phyloP scores from a whole-genome alignment of 2,329 filamentous ascomycete species.

The Fusarium annulatum region DNA sequence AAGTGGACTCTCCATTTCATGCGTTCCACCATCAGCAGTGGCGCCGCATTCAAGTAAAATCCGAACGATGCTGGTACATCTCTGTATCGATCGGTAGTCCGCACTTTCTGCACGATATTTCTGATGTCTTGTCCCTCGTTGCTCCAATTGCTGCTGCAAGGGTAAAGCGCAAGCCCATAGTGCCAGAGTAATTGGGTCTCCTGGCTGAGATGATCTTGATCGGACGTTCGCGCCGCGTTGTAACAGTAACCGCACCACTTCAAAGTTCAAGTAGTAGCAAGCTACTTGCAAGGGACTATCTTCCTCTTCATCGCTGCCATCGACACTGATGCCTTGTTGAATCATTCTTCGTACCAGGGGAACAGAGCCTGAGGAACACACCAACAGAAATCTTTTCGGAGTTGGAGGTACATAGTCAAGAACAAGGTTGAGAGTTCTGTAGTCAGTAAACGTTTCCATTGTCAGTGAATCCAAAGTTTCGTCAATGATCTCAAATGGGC shows the following conservation, averaged over 20 bases:
- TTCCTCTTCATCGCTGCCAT: background rate
- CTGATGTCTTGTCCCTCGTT: background rate
- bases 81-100: background rate
- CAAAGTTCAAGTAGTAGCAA: background rate
- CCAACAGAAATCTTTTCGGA: background rate
- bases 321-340: background rate
- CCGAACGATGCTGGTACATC: background rate
- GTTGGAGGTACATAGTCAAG: background rate
- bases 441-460: background rate
- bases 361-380: background rate
- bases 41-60: background rate
- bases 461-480: background rate
- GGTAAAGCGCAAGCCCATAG: conserved; percentile 2
- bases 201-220: background rate
- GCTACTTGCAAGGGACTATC: conserved; percentile 1
- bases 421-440: background rate
- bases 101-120: background rate
- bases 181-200: background rate
- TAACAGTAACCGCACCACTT: background rate
- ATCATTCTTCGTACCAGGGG: background rate
- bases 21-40: background rate
- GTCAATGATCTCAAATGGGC: background rate
- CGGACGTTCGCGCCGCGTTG: background rate
- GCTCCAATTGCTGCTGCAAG: background rate
- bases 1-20: background rate